phyloP scores from a whole-genome alignment of 2,329 filamentous ascomycete genomes.

The Talaromyces marneffei region DNA sequence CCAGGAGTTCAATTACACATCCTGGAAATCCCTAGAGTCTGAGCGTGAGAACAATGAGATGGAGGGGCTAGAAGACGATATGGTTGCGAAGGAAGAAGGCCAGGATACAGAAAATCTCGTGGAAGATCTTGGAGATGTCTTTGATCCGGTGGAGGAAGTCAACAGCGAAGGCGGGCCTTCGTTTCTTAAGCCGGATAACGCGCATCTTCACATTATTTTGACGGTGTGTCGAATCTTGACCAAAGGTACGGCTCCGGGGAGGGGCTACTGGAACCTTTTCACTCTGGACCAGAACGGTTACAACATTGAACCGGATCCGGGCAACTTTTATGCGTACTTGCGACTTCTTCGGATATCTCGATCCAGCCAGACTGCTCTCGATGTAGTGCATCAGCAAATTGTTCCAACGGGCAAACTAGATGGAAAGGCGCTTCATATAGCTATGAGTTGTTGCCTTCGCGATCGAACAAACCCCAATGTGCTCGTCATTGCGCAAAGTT shows the following conservation, averaged over 20 bases:
- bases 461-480: conserved; percentile 71
- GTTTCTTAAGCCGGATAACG: conserved; percentile 47
- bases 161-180: conserved; percentile 13
- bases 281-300: conserved; percentile 46
- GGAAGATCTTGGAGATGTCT: conserved; percentile 29
- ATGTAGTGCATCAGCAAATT: conserved; percentile 51
- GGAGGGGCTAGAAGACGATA: neutral
- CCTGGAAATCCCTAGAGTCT: conserved; percentile 16
- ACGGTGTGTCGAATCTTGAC: conserved; percentile 54
- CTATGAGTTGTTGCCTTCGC: conserved; percentile 65
- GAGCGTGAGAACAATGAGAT: neutral
- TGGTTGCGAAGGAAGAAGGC: neutral
- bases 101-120: conserved; percentile 21
- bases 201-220: conserved; percentile 63
- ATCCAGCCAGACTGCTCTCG: conserved; percentile 56
- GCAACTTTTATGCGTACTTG: conserved; percentile 65
- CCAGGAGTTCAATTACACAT: neutral
- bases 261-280: conserved; percentile 71
- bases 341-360: conserved; percentile 60
- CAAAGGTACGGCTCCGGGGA: conserved; percentile 56
- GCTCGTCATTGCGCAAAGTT: conserved; percentile 57
- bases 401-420: conserved; percentile 44
- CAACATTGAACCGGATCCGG: conserved; percentile 62
- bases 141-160: conserved; percentile 27
- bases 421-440: conserved; percentile 60